A percentile compares a stretch with the other conserved stretches of the same genome.
Conservation (phyloP, 176 grass and related monocot species). For the Oryza brachyantha region DNA sequence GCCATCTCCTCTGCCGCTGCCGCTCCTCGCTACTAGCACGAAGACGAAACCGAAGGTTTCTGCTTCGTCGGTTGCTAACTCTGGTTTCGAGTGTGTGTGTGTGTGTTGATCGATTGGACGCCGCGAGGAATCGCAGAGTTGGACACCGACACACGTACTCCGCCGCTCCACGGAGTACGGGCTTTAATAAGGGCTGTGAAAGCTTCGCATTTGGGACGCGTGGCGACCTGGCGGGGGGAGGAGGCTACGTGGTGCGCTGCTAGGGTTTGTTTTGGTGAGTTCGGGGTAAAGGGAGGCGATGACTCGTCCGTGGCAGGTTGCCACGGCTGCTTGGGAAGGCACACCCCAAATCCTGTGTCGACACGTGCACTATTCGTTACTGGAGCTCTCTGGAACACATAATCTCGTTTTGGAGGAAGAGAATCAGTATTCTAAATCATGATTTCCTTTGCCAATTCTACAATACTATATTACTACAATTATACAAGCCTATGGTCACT, state of each 20-base stretch:
- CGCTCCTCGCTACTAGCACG: not conserved
- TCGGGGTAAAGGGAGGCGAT: not conserved
- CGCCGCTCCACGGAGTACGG: not conserved
- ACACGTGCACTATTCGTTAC: not conserved
- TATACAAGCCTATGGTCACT: too few species aligned
- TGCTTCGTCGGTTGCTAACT: not conserved
- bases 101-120: not conserved
- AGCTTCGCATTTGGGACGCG: not conserved
- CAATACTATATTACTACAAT: too few species aligned
- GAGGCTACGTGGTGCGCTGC: not conserved
- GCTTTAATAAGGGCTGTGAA: not conserved
- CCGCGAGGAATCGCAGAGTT: too few species aligned
- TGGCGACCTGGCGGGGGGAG: not conserved
- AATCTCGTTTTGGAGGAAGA: not conserved
- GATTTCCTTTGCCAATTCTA: too few species aligned
- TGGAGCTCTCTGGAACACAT: not conserved
- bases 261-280: not conserved
- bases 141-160: too few species aligned
- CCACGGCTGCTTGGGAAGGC: not conserved
- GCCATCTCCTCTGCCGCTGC: not conserved
- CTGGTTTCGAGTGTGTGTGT: not conserved
- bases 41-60: not conserved
- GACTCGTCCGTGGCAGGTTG: not conserved
- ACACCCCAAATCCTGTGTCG: not conserved
- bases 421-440: not conserved